phyloP scores from a whole-genome alignment of 2,329 filamentous ascomycete genomes.

The Drechslerella stenobrocha region DNA sequence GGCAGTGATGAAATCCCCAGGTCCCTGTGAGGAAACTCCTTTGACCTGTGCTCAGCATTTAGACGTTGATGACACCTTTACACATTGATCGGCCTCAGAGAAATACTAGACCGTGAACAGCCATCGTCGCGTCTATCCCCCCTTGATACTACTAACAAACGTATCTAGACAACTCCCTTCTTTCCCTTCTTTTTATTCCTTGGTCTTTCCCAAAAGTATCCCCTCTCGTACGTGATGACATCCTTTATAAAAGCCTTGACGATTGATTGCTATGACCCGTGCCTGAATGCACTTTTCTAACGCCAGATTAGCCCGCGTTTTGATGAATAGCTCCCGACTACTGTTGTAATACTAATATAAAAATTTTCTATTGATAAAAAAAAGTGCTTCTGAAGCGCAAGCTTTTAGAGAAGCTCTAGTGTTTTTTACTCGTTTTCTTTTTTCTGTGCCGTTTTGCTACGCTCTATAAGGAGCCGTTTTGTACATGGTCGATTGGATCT shows the following conservation, averaged over 20 bases:
- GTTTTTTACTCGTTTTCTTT: too few species aligned
- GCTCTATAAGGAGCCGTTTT: too few species aligned
- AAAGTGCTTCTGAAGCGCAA: background rate
- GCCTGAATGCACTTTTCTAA: background rate
- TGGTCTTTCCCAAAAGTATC: conserved; percentile 6
- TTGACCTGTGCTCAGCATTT: background rate
- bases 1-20: conserved; percentile 22
- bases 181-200: background rate
- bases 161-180: background rate
- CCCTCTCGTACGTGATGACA: background rate
- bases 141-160: background rate
- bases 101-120: conserved; percentile 24
- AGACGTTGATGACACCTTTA: background rate
- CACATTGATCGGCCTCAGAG: conserved; percentile 14
- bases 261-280: background rate
- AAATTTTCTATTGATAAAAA: background rate
- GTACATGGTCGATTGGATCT: background rate
- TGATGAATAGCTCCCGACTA: background rate
- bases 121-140: background rate
- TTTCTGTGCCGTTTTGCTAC: too few species aligned
- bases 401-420: background rate
- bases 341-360: background rate
- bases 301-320: background rate
- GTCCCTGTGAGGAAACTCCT: conserved; percentile 30
- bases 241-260: background rate